Percentiles rank a stretch among this genome's conserved stretches.
These are phyloP conservation scores for Scenedesmus sp. DNA, from an alignment of 163 green algal genomes.

Conservation along the genomic window DNA sequence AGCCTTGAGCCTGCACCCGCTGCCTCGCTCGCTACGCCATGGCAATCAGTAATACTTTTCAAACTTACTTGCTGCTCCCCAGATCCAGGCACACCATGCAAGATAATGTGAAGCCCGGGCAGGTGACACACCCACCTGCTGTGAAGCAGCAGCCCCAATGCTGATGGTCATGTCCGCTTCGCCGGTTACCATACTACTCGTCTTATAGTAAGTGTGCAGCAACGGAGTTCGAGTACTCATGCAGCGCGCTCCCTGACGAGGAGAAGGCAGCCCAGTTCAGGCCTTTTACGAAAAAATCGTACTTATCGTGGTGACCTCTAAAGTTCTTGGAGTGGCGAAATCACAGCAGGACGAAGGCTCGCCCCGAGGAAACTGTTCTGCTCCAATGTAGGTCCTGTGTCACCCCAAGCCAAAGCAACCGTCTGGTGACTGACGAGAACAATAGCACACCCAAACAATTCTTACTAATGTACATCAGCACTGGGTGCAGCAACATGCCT, in stretches of 20 bases:
- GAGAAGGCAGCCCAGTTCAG: background rate
- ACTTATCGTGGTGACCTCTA: background rate
- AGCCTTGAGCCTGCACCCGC: background rate
- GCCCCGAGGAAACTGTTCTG: background rate
- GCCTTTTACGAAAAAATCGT: background rate
- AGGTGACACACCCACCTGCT: constrained; percentile 3
- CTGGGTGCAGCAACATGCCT: background rate
- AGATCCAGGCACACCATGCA: background rate
- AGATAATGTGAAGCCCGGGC: background rate
- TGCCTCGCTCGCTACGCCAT: background rate
- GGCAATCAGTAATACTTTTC: background rate
- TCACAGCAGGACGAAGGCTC: background rate
- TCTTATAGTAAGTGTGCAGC: background rate
- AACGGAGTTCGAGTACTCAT: background rate
- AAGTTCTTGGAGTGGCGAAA: background rate
- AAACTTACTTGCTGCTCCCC: background rate
- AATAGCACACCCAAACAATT: no score
- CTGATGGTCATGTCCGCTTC: background rate
- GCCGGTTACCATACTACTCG: background rate
- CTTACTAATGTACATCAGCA: background rate
- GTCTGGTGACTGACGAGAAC: background rate
- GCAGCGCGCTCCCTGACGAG: background rate
- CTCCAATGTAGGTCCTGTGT: background rate
- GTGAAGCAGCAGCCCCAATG: background rate
- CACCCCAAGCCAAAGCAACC: background rate